Evolutionary conservation across 2,329 filamentous ascomycete genomes (phyloP), one percentile per base, ranked within the genome.

Genomic region (Chrysosporium queenslandicum): DNA sequence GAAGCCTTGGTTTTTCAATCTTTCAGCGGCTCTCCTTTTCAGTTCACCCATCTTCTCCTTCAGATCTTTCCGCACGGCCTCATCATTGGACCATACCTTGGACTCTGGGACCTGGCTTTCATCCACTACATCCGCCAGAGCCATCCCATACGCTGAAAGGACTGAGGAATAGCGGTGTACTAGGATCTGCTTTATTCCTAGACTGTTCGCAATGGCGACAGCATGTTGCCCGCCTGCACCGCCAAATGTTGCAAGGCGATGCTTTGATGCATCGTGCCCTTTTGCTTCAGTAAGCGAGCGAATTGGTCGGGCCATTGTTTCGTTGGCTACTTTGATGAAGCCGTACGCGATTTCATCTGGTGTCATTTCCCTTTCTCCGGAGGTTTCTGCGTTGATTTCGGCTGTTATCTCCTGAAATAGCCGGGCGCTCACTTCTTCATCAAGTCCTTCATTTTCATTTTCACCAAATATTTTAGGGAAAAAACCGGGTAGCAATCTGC

Each of bases 401-500:
- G 83, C 78, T 0, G 87, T 78, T n/a, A 95, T 71, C 59, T 86
- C 78, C 56, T 83, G 76, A 52, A 95, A 85, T 1, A 85, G 76
- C 58, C 76, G 79, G 64, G 80, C 77, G 62, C 86, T 91, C 0
- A 85, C 85, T 43, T 82, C 75, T 1, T 78, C 72, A 64, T 94
- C 88, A 1, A 95, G 67, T 0, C 80, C 83, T 64, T 92, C 80
- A 53, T 92, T 76, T 63, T 94, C 89, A 41, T 87, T 83, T 64
- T 85, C 82, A 37, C 89, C 89, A 62, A 95, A 95, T 52, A 95
- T 94, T 63, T 87, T 89, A 0, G 90, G 90, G 63, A 96, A 96
- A 74, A 92, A 94, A 56, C 94, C 87, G 0, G 89, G 88, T 0
- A 94, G 69, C 2, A 95, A 72, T 36, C 90, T 79, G 0, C 90